Evolutionary conservation across 1,284 basidiomycete species (phyloP), one percentile per base, ranked within the genome.

Genomic region (Xerocomus minutiporus): DNA sequence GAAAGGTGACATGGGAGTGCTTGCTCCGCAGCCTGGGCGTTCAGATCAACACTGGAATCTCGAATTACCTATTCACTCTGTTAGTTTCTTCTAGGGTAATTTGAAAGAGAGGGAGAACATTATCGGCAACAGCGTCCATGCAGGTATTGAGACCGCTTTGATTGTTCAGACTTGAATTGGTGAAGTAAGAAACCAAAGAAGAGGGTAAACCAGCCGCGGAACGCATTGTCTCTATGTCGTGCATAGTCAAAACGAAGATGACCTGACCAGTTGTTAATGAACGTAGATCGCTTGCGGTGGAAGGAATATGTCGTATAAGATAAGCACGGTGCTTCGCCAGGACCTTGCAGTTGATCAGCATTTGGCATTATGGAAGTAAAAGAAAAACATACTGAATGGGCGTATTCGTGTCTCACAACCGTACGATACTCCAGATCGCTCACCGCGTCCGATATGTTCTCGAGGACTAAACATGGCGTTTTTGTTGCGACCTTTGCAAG

Each of bases 371-470:
- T 13, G 8, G 13, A 31, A 41, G 40, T 34, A 50, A n/a, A 8
- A 44, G 6, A 51, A 44, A 40, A 51, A 36, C 43, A 41, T 61
- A 92, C 92, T 36, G 82, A 86, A 55, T 86, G 78, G 1, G 86
- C 86, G 63, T 90, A 94, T 64, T 93, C 92, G 61, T 89, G 88
- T n/a, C 92, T 79, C 57, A 99, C 82, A 29, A 96, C 87, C 8
- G 93, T 88, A 68, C 94, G 96, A 69, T 95, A 97, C 68, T 97
- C 93, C 23, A 98, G 79, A 58, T 95, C 93, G 62, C 90, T 93
- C 32, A 87, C 86, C 35, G 88, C 91, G 69, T 97, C 93, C 58
- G 85, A 84, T 1, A 89, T 82, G 54, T 84, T 84, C 66, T 96
- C 93, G 29, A 89, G 73, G 4, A 98, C 84, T 56, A 97, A 78